Conservation (phyloP, 306 rosid species). For the Sechiopsis laciniata region DNA sequence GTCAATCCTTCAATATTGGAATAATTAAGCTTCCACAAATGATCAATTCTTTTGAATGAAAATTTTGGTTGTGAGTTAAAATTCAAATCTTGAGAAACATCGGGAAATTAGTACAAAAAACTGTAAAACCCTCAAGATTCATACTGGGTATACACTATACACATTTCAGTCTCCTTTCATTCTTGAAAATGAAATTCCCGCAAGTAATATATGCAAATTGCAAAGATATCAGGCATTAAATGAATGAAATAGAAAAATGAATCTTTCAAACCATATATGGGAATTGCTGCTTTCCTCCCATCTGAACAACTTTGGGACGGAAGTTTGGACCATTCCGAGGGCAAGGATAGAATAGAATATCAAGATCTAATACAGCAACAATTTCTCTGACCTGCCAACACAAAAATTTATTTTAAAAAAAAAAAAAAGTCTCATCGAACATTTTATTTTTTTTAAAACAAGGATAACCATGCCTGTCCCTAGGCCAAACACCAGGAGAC, state of each 20-base stretch:
- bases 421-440: not conserved
- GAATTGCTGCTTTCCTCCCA: conserved; percentile 91
- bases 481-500: too few relatives aligned
- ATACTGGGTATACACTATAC: not conserved
- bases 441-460: too few relatives aligned
- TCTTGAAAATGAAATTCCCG: conserved; percentile 12
- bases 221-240: not conserved
- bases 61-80: not conserved
- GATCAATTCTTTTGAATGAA: not conserved
- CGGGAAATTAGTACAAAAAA: not conserved
- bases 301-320: conserved; percentile 69
- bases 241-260: conserved; percentile 14
- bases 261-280: conserved; percentile 77
- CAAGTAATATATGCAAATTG: not conserved
- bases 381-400: conserved; percentile 82
- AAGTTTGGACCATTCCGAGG: conserved; percentile 87
- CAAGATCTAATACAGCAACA: conserved; percentile 81
- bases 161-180: not conserved
- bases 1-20: not conserved
- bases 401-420: conserved; percentile 14
- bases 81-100: not conserved
- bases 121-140: not conserved
- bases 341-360: conserved; percentile 89
- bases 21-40: not conserved
- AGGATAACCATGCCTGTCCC: too few relatives aligned